Evolutionary conservation across 2,329 filamentous ascomycete genomes (phyloP).

Genomic region (Xylaria multiplex): DNA sequence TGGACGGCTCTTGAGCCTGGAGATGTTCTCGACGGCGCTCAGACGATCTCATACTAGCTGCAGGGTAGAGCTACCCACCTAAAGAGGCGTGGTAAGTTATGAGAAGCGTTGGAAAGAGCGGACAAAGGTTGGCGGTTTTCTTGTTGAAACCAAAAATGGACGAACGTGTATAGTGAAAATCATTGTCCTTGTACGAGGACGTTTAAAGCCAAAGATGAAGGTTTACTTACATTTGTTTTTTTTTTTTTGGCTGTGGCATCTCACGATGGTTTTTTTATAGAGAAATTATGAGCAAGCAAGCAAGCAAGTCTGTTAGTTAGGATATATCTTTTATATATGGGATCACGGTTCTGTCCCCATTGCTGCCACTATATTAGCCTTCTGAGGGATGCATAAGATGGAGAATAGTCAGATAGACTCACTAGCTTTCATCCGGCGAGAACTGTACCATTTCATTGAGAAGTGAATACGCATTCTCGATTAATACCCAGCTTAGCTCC

Average conservation of each 20-base stretch:
- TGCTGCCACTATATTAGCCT: not conserved
- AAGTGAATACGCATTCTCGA: constrained; percentile 28
- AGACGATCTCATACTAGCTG: constrained; percentile 58
- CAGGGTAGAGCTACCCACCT: constrained; percentile 6
- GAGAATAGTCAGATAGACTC: not conserved
- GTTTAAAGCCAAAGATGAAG: constrained; percentile 1
- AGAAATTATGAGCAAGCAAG: constrained; percentile 15
- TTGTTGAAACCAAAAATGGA: not conserved
- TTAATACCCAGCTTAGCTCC: constrained; percentile 34
- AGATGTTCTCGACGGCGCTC: constrained; percentile 71
- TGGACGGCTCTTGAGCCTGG: constrained; percentile 89
- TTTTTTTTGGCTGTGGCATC: not conserved
- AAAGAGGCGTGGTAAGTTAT: constrained; percentile 23
- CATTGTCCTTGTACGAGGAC: not conserved
- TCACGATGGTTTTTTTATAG: constrained; percentile 19
- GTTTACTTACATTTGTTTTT: constrained; percentile 1
- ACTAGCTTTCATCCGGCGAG: not conserved
- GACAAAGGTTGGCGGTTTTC: not conserved
- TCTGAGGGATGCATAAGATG: not conserved
- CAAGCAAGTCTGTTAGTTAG: constrained; percentile 5
- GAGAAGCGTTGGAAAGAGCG: constrained; percentile 1
- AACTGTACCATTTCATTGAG: constrained; percentile 5
- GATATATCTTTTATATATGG: not conserved
- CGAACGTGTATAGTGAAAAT: not conserved
- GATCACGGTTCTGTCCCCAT: not conserved